phyloP scores from a whole-genome alignment of 2,329 filamentous ascomycete genomes.

The Emergomyces pasteurianus region DNA sequence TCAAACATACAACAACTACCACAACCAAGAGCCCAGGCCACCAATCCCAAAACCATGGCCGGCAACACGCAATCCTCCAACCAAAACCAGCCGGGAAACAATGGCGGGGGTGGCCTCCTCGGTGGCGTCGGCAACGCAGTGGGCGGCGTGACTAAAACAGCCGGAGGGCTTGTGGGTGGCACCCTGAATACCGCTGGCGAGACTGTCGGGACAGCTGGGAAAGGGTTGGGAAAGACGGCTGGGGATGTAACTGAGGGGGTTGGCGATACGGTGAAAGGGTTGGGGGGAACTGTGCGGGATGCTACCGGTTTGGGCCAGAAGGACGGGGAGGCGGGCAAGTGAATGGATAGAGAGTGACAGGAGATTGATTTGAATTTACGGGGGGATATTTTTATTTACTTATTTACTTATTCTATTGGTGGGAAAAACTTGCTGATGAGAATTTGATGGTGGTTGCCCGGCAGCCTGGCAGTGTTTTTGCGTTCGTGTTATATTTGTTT shows the following conservation, averaged over 20 bases:
- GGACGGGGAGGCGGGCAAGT: neutral
- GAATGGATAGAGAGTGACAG: no score
- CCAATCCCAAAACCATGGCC: neutral
- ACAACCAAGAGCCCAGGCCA: neutral
- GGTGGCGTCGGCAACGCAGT: neutral
- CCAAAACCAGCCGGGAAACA: neutral
- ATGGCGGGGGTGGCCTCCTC: neutral
- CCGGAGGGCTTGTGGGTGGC: conserved; percentile 1
- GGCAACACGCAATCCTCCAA: neutral
- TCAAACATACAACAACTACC: neutral
- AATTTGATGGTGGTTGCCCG: neutral
- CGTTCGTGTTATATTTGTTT: neutral
- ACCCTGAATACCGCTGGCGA: neutral
- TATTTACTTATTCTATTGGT: no score
- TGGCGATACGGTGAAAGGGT: neutral
- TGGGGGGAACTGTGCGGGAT: neutral
- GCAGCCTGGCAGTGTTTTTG: no score
- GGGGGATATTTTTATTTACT: neutral
- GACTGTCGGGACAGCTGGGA: conserved; percentile 4
- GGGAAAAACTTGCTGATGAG: neutral
- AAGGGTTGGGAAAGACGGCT: conserved; percentile 4
- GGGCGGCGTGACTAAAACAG: conserved; percentile 2
- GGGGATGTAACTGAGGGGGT: conserved; percentile 1
- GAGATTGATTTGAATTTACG: no score
- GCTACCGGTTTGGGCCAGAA: neutral